phyloP scores from a whole-genome alignment of 2,329 filamentous ascomycete species.

The Ceratocystis eucalypticola region DNA sequence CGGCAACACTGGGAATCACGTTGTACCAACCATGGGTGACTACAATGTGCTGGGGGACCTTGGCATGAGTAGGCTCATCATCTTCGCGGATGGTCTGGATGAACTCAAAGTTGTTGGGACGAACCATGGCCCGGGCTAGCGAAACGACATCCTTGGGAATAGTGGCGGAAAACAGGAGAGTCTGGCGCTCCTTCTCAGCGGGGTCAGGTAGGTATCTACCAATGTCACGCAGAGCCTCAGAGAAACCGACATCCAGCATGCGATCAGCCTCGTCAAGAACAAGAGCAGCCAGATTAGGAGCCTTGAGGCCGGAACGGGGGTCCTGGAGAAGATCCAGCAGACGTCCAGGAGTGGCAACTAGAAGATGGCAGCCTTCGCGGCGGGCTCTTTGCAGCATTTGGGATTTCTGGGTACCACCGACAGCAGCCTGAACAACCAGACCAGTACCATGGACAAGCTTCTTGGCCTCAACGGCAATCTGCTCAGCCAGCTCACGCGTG shows the following conservation, averaged over 20 bases:
- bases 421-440: conserved; percentile 59
- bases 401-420: conserved; percentile 75
- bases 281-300: conserved; percentile 75
- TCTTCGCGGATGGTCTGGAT: conserved; percentile 75
- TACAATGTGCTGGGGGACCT: conserved; percentile 68
- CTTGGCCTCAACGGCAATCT: conserved; percentile 66
- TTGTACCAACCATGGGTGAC: conserved; percentile 58
- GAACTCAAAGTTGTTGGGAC: conserved; percentile 68
- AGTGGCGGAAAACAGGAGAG: conserved; percentile 89
- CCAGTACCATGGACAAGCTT: conserved; percentile 53
- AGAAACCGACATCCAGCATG: conserved; percentile 91
- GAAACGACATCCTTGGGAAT: conserved; percentile 71
- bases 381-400: conserved; percentile 54
- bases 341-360: conserved; percentile 83
- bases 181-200: conserved; percentile 58
- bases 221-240: conserved; percentile 50
- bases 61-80: conserved; percentile 72
- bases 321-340: conserved; percentile 70
- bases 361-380: conserved; percentile 66
- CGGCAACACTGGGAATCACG: conserved; percentile 59
- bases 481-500: conserved; percentile 67
- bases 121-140: conserved; percentile 66
- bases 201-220: conserved; percentile 48
- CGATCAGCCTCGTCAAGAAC: conserved; percentile 96
- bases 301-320: conserved; percentile 45